Percentiles rank a stretch among this genome's conserved stretches.
phyloP scores from a whole-genome alignment of 2,329 filamentous ascomycete genomes.

The Cercospora canescens region DNA sequence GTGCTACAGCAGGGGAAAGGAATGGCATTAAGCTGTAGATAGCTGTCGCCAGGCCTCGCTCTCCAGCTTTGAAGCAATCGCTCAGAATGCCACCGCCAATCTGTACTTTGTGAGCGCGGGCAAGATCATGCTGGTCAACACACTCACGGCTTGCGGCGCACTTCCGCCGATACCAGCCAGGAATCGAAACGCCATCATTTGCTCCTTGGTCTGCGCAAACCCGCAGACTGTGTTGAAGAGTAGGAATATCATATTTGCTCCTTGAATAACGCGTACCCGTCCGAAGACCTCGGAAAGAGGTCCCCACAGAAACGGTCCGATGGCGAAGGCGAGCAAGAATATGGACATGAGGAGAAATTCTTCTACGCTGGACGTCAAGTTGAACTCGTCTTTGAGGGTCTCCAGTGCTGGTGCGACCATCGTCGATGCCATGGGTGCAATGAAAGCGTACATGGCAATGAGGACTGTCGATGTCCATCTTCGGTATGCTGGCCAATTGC shows the following conservation, averaged over 20 bases:
- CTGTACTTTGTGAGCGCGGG: slow-evolving; percentile 10
- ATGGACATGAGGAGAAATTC: slow-evolving; percentile 34
- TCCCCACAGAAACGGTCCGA: slow-evolving; percentile 34
- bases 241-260: slow-evolving; percentile 35
- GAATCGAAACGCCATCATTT: slow-evolving; percentile 37
- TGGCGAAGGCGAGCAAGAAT: slow-evolving; percentile 34
- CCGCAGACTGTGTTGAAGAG: slow-evolving; percentile 35
- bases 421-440: slow-evolving; percentile 34
- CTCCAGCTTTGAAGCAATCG: slow-evolving; percentile 33
- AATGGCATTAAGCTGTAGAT: slow-evolving; percentile 35
- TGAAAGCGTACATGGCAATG: slow-evolving; percentile 38
- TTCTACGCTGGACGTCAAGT: slow-evolving; percentile 27
- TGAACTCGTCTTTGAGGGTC: slow-evolving; percentile 30
- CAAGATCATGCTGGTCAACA: neutral
- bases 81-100: slow-evolving; percentile 32
- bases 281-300: slow-evolving; percentile 35
- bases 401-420: slow-evolving; percentile 36
- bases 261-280: slow-evolving; percentile 32
- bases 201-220: slow-evolving; percentile 32
- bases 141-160: slow-evolving; percentile 32
- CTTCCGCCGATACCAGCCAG: slow-evolving; percentile 34
- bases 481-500: slow-evolving; percentile 40
- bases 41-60: slow-evolving; percentile 33
- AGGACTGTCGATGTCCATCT: slow-evolving; percentile 45
- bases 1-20: slow-evolving; percentile 45